These are phyloP conservation scores for Cardamine occulta DNA, from an alignment of 345 rosid genomes.

Conservation along the genomic window DNA sequence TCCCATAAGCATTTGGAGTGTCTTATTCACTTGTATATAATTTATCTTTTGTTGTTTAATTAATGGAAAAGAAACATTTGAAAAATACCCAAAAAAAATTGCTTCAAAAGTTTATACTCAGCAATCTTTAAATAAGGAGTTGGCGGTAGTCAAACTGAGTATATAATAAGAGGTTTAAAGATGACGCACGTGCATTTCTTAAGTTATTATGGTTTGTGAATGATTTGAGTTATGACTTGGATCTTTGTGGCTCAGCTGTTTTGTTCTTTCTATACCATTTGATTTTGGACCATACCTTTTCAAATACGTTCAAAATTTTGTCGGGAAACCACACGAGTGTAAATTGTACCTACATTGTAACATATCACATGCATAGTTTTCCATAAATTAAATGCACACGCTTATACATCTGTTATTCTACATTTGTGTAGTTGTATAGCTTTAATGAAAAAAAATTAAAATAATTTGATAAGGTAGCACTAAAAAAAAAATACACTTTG, in stretches of 20 bases:
- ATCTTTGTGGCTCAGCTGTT: slow-evolving; percentile 21
- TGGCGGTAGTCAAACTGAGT: not conserved
- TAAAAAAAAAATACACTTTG: too few relatives aligned
- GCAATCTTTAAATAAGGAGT: not conserved
- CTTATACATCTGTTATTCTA: slow-evolving; percentile 18
- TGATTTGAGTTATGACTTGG: slow-evolving; percentile 8
- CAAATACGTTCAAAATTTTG: slow-evolving; percentile 7
- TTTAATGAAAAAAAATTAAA: not conserved
- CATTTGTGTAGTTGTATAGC: slow-evolving; percentile 8
- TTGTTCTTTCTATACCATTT: not conserved
- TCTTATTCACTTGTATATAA: not conserved
- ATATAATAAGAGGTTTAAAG: not conserved
- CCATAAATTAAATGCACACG: slow-evolving; percentile 25
- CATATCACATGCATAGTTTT: slow-evolving; percentile 23
- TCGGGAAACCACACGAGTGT: slow-evolving; percentile 8
- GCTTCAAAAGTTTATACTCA: not conserved
- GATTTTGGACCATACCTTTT: slow-evolving; percentile 29
- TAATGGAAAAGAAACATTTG: not conserved
- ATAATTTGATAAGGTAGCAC: not conserved
- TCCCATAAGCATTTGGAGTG: not conserved
- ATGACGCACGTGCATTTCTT: slow-evolving; percentile 28
- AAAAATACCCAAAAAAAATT: not conserved
- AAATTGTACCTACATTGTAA: slow-evolving; percentile 14
- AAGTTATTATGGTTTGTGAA: not conserved
- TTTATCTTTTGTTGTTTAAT: not conserved